phyloP scores from a whole-genome alignment of 441 rosid species.

The Theobroma grandiflorum region DNA sequence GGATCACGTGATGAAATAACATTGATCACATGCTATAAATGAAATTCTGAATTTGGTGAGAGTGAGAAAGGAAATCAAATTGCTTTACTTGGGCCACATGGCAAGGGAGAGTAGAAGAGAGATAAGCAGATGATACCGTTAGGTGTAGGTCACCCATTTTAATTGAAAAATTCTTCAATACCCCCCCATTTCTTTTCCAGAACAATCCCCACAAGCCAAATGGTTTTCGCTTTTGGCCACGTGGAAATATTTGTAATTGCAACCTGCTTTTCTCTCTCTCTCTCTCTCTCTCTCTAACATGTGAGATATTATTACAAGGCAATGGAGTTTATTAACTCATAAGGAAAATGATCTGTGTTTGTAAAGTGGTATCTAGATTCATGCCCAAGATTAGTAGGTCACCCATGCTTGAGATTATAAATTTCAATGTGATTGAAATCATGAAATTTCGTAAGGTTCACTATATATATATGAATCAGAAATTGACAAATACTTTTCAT shows the following conservation, averaged over 20 bases:
- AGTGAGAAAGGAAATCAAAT: neutral
- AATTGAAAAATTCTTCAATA: neutral
- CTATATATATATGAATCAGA: too few species aligned
- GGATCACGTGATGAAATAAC: neutral
- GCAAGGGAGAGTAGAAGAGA: neutral
- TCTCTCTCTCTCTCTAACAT: neutral
- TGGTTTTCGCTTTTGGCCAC: neutral
- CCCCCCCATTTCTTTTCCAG: neutral
- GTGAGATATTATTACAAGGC: neutral
- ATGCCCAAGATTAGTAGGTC: constrained; percentile 5
- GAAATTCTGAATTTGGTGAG: neutral
- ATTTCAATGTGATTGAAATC: neutral
- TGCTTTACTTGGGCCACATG: neutral
- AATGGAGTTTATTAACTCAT: neutral
- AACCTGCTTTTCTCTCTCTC: too few species aligned
- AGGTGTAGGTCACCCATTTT: neutral
- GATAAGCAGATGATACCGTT: too few species aligned
- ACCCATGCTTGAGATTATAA: neutral
- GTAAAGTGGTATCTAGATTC: neutral
- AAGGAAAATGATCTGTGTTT: neutral
- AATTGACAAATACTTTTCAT: too few species aligned
- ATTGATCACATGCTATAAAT: neutral
- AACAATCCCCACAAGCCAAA: constrained; percentile 9
- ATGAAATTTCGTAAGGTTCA: neutral
- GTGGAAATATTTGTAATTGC: neutral